These are phyloP conservation scores for Smithsoniella earleae DNA, from an alignment of 163 green algal genomes.

Conservation along the genomic window DNA sequence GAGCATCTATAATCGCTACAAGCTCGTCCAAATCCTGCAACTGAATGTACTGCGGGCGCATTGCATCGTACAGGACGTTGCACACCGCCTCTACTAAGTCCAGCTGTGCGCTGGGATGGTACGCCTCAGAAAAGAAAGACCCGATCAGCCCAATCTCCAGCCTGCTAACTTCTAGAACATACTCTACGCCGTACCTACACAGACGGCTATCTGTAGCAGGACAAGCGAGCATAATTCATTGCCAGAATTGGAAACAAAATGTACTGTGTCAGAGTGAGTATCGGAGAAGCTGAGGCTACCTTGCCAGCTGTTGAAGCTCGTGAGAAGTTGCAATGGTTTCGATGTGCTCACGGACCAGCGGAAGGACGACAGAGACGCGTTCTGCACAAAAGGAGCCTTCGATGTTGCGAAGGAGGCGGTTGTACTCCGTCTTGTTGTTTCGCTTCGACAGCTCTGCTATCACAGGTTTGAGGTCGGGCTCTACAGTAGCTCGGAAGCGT, in stretches of 20 bases:
- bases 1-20: conserved; percentile 82
- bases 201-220: too few relatives aligned
- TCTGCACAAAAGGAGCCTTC: conserved; percentile 69
- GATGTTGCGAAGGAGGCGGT: conserved; percentile 75
- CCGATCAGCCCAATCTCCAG: conserved; percentile 65
- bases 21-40: conserved; percentile 73
- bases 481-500: conserved; percentile 75
- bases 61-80: conserved; percentile 79
- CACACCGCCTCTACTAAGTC: conserved; percentile 79
- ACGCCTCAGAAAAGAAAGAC: conserved; percentile 58
- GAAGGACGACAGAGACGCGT: conserved; percentile 60
- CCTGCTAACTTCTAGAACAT: conserved; percentile 50
- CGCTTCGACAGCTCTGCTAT: conserved; percentile 36
- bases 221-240: too few relatives aligned
- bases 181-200: conserved; percentile 5
- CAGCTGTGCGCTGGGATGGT: conserved; percentile 40
- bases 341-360: conserved; percentile 49
- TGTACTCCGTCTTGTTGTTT: conserved; percentile 61
- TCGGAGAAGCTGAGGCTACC: neutral
- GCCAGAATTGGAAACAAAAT: too few relatives aligned
- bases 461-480: conserved; percentile 61
- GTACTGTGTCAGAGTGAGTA: too few relatives aligned
- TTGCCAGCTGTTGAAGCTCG: neutral
- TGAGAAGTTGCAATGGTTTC: neutral
- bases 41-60: conserved; percentile 66